These are phyloP conservation scores for Porogramme epimiltina DNA, from an alignment of 1,284 basidiomycete species.

Conservation along the genomic window DNA sequence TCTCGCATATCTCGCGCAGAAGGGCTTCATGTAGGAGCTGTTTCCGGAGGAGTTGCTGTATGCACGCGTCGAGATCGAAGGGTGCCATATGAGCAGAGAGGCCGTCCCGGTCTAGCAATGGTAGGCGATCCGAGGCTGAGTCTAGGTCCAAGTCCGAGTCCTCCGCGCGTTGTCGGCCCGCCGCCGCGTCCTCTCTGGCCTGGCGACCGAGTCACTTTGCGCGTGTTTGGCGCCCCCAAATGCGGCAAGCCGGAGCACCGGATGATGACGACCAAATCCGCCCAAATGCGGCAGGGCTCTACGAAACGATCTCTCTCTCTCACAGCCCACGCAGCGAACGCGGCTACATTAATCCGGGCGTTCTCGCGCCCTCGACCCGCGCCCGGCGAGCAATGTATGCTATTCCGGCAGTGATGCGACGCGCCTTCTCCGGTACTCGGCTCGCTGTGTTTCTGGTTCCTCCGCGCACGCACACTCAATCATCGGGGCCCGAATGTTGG, in stretches of 20 bases:
- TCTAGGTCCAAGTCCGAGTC: constrained; percentile 4
- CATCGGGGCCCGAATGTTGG: background rate
- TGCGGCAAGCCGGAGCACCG: background rate
- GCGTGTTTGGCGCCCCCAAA: constrained; percentile 2
- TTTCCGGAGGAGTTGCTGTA: constrained; percentile 87
- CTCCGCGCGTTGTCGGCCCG: background rate
- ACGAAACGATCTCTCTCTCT: constrained; percentile 13
- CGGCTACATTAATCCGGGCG: background rate
- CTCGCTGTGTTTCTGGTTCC: background rate
- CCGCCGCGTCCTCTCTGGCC: background rate
- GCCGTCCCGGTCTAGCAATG: no score
- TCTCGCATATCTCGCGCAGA: constrained; percentile 95
- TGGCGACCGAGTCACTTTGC: constrained; percentile 2
- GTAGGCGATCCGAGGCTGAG: constrained; percentile 7
- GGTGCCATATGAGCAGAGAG: constrained; percentile 68
- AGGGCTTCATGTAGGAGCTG: constrained; percentile 92
- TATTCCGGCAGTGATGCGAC: background rate
- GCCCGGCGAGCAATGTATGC: background rate
- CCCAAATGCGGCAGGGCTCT: constrained; percentile 5
- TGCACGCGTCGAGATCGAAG: constrained; percentile 95
- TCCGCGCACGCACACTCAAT: background rate
- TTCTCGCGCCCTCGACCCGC: background rate
- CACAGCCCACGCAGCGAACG: background rate
- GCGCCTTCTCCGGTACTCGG: background rate
- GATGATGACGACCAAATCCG: background rate